Base-by-base conservation (phyloP, 306 rosid species). In the Corylus americana region DNA sequence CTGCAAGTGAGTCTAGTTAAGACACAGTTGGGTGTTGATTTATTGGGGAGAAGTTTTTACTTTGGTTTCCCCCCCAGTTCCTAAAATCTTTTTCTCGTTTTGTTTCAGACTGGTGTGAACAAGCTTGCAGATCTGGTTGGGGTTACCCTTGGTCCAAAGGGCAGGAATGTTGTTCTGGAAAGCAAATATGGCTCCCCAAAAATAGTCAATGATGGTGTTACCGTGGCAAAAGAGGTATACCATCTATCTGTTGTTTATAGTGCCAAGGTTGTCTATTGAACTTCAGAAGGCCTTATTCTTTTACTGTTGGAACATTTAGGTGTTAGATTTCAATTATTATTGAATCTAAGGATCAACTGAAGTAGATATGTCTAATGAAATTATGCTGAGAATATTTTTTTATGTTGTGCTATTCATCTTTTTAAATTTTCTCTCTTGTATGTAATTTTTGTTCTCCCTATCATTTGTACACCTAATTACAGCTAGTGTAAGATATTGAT, bases 171-270 rank as follows among this genome's bases (percentile, higher is more conserved):
- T 68, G 99, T 96, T 50, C 77, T 96, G 2, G 99, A 96, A 77
- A 96, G 99, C 93, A 96, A 96, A 81, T 96, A 96, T 77, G 99
- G 99, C 73, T 96, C 99, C 27, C 99, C 99, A 25, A 96, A 87
- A 76, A 96, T 96, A 80, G 99, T 96, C 44, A 96, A 96, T 39
- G 99, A 96, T 74, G 99, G 99, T 80, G 99, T 96, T 12, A 96
- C 99, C 1, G 99, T 96, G 6, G 99, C 99, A 0, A 96, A 74
- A 84, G 99, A 96, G 99, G 99, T 95, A 63, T 39, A 47, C 20
- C 58, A 62, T 50, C 13, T 6, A 17, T 17, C 49, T n/a, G 9
- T 13, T 10, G 11, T 13, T 53, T 0, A 57, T 48, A 16, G 7
- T n/a, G 1, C 6, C 13, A 66, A 66, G 49, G 48, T 47, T 29